A percentile compares a stretch with the other conserved stretches of the same genome.
These are phyloP conservation scores for Psidium friedrichsthalianum DNA, from an alignment of 345 rosid genomes.

Conservation along the genomic window DNA sequence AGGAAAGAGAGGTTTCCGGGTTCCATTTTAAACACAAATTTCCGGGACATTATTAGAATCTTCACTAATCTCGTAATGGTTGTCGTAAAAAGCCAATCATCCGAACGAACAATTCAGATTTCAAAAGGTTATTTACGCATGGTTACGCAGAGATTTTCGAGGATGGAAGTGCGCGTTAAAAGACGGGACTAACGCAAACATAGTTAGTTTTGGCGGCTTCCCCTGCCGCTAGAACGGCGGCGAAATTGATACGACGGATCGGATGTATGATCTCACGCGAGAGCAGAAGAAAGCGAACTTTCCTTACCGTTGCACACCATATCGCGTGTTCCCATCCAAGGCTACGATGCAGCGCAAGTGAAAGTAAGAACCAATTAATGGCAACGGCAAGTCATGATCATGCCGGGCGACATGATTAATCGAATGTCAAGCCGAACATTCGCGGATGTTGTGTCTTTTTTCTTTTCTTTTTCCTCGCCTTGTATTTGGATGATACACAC, in stretches of 20 bases:
- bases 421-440: background rate
- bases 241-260: background rate
- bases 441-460: background rate
- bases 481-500: background rate
- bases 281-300: background rate
- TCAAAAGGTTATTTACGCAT: background rate
- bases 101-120: background rate
- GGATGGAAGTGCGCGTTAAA: background rate
- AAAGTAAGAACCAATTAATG: background rate
- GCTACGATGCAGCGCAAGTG: background rate
- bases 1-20: background rate
- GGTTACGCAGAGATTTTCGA: background rate
- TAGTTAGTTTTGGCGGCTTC: background rate
- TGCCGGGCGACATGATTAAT: background rate
- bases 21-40: background rate
- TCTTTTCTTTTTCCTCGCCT: background rate
- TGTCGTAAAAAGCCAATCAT: too few relatives aligned
- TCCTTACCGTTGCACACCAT: background rate
- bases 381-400: background rate
- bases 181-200: background rate
- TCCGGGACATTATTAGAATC: background rate
- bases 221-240: background rate
- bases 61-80: background rate
- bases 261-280: background rate
- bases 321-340: background rate